Evolutionary conservation across 441 rosid species (phyloP), one percentile per base, ranked within the genome.

Genomic region (Gossypium trilobum): DNA sequence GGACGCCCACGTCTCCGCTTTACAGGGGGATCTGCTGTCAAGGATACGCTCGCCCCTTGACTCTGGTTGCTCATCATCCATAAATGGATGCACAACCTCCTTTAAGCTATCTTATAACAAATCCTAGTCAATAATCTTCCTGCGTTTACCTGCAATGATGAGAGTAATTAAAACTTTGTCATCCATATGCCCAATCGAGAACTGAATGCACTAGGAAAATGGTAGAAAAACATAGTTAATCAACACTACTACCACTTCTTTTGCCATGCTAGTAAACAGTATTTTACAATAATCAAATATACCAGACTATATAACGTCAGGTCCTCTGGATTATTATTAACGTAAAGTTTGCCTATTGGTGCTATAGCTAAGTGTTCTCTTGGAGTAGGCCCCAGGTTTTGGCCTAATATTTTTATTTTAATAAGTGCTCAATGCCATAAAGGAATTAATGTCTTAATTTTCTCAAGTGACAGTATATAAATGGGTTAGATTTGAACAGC

Each of bases 1-100:
- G 96, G 96, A 61, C 91, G 93, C 25, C 95, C 96, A 70, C 96
- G 88, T 65, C 86, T 92, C 27, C 95, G 80, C 78, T 81, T 90
- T 63, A 65, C 67, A 17, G 87, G 87, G 46, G 71, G 72, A 10
- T 83, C 87, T 54, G 78, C 72, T 29, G 82, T 70, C 66, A 87
- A 83, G 74, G 79, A 58, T 48, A 79, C 74, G 74, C 70, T 55
- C n/a, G 73, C 48, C 46, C 80, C 87, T 71, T 77, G 88, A 72
- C 39, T 72, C 73, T 80, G 81, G 42, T 80, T 82, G 76, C 77
- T 84, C 98, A 92, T 90, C 75, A 70, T 79, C 64, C 73, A 73
- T 0, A 29, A 73, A 19, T 70, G 19, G 74, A 17, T 16, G 54
- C 46, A 72, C 16, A 11, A 2, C 4, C 31, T 25, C 23, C 13